Base-by-base conservation (phyloP, 352 stramenopile genomes). In the Peronospora farinosa region DNA sequence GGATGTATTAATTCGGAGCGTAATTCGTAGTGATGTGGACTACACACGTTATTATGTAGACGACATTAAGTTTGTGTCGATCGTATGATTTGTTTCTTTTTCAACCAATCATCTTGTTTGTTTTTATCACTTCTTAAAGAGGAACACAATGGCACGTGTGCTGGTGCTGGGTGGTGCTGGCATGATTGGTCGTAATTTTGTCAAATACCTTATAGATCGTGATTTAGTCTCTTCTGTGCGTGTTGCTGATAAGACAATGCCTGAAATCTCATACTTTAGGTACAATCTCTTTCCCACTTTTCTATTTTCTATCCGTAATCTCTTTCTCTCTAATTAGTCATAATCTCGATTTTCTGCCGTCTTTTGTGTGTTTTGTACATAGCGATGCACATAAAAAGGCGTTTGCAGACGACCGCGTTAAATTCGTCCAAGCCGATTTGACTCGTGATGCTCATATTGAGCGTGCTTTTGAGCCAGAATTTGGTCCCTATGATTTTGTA, bases 131-230 rank as follows among this genome's bases (percentile, higher is more conserved):
- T 46, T 17, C n/a, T n/a, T 16, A 6, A 37, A 0, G 8, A 8
- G 17, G 7, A 8, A 15, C 61, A 16, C 61, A 16, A 88, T 86
- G 64, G 77, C 84, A 17, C 72, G 78, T 43, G 79, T 94, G 54
- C 59, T 94, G 54, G 79, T 94, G 60, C 78, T 94, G 17, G 84
- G 84, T 38, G 84, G 84, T 57, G 69, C 73, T 52, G 84, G 84
- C 46, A 90, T 92, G 78, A 86, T 94, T 45, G 84, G 84, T 53
- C 78, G 84, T 57, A 94, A 92, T 72, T 89, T 94, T 40, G 78
- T 92, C 42, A 72, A 91, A 63, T 84, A 75, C 58, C 79, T 79
- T 38, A 57, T 94, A 15, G 77, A 88, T 56, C 63, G 74, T 21
- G 76, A 91, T 42, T 46, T 92, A 11, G 72, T 67, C 42, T 69